These are phyloP conservation scores for Cladophialophora yegresii DNA, from an alignment of 2,329 filamentous ascomycete species.

Conservation along the genomic window DNA sequence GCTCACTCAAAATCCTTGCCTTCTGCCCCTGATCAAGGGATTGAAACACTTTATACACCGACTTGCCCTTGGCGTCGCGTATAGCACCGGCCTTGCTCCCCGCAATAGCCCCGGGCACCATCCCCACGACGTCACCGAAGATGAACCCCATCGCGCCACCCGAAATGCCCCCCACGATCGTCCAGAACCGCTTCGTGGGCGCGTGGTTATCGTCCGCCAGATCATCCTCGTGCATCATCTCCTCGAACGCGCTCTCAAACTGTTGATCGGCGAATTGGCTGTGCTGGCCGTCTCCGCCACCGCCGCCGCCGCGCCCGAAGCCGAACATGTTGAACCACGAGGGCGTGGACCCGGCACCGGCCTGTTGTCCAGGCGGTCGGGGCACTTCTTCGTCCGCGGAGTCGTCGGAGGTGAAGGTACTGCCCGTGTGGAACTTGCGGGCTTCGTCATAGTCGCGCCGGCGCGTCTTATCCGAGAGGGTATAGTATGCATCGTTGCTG, in stretches of 20 bases:
- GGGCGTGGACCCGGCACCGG: conserved; percentile 56
- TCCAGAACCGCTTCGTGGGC: conserved; percentile 79
- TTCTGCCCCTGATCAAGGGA: conserved; percentile 82
- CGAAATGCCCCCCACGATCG: conserved; percentile 77
- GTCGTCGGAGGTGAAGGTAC: conserved; percentile 52
- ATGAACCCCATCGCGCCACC: conserved; percentile 94
- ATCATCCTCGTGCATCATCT: conserved; percentile 85
- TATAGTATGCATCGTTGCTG: conserved; percentile 84
- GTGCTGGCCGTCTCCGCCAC: conserved; percentile 35
- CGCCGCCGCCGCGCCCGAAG: conserved; percentile 48
- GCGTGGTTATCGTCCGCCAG: conserved; percentile 66
- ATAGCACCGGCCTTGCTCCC: conserved; percentile 90
- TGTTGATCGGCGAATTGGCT: conserved; percentile 69
- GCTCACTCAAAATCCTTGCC: conserved; percentile 74
- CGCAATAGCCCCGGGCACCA: conserved; percentile 85
- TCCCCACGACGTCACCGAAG: conserved; percentile 84
- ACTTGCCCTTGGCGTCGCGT: conserved; percentile 88
- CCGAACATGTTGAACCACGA: conserved; percentile 73
- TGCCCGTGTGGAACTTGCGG: conserved; percentile 59
- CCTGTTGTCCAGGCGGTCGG: conserved; percentile 36
- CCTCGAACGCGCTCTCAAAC: conserved; percentile 83
- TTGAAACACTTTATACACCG: conserved; percentile 86
- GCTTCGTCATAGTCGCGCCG: conserved; percentile 83
- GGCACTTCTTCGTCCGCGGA: conserved; percentile 44
- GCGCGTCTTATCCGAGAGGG: conserved; percentile 75